phyloP scores from a whole-genome alignment of 2,329 filamentous ascomycete species.

The Thielaviopsis musarum region DNA sequence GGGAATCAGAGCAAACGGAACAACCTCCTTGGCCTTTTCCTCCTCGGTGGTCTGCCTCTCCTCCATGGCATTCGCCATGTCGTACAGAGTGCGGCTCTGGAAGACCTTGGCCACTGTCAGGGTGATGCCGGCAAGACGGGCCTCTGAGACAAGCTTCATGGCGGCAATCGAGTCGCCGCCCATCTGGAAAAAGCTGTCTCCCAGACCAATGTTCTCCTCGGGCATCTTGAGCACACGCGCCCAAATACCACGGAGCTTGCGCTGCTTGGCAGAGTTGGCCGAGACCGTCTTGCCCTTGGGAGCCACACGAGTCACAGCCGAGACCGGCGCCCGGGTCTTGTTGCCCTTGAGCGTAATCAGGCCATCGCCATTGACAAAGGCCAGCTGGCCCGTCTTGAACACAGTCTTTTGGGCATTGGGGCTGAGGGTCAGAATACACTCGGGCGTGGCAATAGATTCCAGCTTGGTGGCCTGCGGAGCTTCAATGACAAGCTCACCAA shows the following conservation, averaged over 20 bases:
- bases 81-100: constrained; percentile 27
- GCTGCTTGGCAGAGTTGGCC: constrained; percentile 26
- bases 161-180: constrained; percentile 43
- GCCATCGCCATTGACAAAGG: constrained; percentile 21
- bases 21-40: constrained; percentile 15
- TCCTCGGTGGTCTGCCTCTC: constrained; percentile 17
- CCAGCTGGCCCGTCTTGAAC: constrained; percentile 25
- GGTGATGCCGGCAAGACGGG: constrained; percentile 28
- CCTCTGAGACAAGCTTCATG: constrained; percentile 43
- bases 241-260: constrained; percentile 31
- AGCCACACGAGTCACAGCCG: neutral
- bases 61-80: constrained; percentile 35
- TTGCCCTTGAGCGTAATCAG: constrained; percentile 18
- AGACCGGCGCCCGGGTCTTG: constrained; percentile 11
- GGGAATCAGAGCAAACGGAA: constrained; percentile 31
- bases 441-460: constrained; percentile 16
- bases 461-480: constrained; percentile 16
- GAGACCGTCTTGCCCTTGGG: constrained; percentile 19
- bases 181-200: constrained; percentile 43
- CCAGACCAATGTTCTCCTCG: constrained; percentile 30
- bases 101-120: constrained; percentile 41
- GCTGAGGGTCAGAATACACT: constrained; percentile 17
- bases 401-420: constrained; percentile 15
- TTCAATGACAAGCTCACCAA: constrained; percentile 29
- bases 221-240: constrained; percentile 26